Evolutionary conservation across 2,329 filamentous ascomycete species (phyloP), one percentile per base, ranked within the genome.

Genomic region (Xylariales sp.): DNA sequence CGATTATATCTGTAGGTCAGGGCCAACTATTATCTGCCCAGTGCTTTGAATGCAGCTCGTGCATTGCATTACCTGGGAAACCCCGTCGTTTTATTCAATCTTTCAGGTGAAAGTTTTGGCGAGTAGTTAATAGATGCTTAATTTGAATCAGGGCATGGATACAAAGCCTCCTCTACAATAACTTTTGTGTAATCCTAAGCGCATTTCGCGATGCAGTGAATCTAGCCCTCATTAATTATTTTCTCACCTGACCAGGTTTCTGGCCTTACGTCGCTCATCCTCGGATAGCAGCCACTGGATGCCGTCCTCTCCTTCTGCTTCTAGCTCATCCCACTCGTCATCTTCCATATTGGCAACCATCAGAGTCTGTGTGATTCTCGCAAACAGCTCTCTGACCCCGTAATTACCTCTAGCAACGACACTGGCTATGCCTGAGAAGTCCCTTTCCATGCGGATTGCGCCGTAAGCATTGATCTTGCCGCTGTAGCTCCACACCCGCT

Each of bases 271-370:
- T 49, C 81, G 72, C 58, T 88, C 84, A 40, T 84, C 81, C 16
- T 62, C 65, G 49, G 67, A 74, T 39, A 83, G 49, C 23, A 74
- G 70, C 79, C 79, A 83, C 33, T 68, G 69, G 47, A 86, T 72
- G 20, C 74, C 78, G 19, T 76, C 71, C 29, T 65, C 67, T 23
- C 67, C 56, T 27, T 70, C 58, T 3, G 50, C 52, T n/a, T 37
- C 46, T 13, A 84, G 59, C 51, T 85, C 83, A 24, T 85, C 81
- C 81, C 85, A 88, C 56, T 90, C 85, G 43, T 90, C 85, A 21
- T 85, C 83, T 51, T 90, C 85, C 83, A 89, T 87, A 46, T 83
- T 85, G 62, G 87, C 75, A 2, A 88, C 71, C 61, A 88, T 70
- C 30, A 77, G 79, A 57, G 88, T 83, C 63, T 89, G 83, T 41